These are phyloP conservation scores for Candida chauliodis DNA, from an alignment of 805 yeast genomes.

Conservation along the genomic window DNA sequence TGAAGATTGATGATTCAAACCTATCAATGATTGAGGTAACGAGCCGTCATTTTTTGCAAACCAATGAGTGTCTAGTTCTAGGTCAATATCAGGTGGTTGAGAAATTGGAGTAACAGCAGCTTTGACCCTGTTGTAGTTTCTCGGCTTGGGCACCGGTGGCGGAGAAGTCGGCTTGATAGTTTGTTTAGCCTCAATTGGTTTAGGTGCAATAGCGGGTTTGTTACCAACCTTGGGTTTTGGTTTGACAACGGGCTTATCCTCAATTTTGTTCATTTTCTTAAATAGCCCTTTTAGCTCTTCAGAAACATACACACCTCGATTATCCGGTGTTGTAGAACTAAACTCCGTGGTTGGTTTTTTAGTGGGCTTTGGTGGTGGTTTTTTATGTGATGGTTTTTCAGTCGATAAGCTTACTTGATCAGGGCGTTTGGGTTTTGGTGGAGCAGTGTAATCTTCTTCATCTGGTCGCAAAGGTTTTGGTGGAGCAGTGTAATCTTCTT, in stretches of 20 bases:
- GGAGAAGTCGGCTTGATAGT: constrained; percentile 8
- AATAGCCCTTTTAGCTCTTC: constrained; percentile 8
- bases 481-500: constrained; percentile 3
- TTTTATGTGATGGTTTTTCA: no score
- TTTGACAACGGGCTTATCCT: constrained; percentile 2
- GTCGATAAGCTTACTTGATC: constrained; percentile 14
- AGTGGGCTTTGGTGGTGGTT: constrained; percentile 43
- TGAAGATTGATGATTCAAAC: constrained; percentile 29
- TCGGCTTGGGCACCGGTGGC: constrained; percentile 7
- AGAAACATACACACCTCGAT: constrained; percentile 2
- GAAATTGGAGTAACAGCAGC: constrained; percentile 17
- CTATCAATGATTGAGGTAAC: constrained; percentile 38
- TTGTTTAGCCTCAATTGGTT: constrained; percentile 6
- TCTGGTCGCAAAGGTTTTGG: constrained; percentile 1
- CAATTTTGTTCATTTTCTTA: constrained; percentile 7
- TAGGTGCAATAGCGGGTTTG: constrained; percentile 6
- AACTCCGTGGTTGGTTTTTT: constrained; percentile 22
- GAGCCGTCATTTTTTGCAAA: constrained; percentile 29
- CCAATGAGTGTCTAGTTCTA: constrained; percentile 47
- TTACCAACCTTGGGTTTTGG: constrained; percentile 13
- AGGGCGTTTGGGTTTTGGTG: not conserved
- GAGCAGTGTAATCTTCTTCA: not conserved
- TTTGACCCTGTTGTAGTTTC: constrained; percentile 17
- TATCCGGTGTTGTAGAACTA: constrained; percentile 4
- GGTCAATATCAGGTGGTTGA: constrained; percentile 35